These are phyloP conservation scores for Hypoxylon fragiforme DNA, from an alignment of 495 filamentous ascomycete species.

Conservation along the genomic window DNA sequence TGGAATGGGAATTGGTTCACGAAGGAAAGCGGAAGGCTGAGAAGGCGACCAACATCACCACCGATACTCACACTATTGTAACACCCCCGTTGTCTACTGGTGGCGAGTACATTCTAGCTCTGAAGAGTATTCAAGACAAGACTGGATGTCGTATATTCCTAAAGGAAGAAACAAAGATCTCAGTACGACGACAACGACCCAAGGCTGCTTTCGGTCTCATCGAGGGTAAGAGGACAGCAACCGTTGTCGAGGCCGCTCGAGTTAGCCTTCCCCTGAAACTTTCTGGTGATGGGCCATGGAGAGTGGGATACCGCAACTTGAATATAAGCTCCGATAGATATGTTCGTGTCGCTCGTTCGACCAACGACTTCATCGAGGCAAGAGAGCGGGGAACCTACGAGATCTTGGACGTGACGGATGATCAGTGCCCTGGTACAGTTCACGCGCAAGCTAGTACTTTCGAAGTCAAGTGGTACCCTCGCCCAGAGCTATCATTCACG, in stretches of 20 bases:
- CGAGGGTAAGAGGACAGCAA: constrained; percentile 71
- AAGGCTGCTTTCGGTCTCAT: constrained; percentile 80
- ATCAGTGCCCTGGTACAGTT: constrained; percentile 76
- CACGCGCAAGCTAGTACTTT: constrained; percentile 73
- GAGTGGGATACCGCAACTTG: constrained; percentile 69
- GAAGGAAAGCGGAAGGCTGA: constrained; percentile 77
- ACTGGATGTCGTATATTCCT: constrained; percentile 81
- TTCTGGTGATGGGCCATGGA: constrained; percentile 82
- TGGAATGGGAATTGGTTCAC: constrained; percentile 94
- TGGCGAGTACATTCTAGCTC: constrained; percentile 82
- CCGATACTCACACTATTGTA: constrained; percentile 64
- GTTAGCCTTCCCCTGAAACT: constrained; percentile 80
- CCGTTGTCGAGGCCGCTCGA: constrained; percentile 72
- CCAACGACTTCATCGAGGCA: constrained; percentile 73
- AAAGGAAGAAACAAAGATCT: constrained; percentile 78
- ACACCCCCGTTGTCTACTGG: constrained; percentile 74
- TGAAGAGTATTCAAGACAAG: constrained; percentile 83
- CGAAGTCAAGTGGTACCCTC: constrained; percentile 77
- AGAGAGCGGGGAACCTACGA: constrained; percentile 72
- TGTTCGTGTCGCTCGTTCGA: constrained; percentile 56
- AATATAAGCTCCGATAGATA: constrained; percentile 50
- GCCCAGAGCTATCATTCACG: constrained; percentile 70
- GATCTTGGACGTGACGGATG: constrained; percentile 74
- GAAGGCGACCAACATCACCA: constrained; percentile 63
- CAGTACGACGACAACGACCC: constrained; percentile 83